These are phyloP conservation scores for Penicillium salamii DNA, from an alignment of 495 filamentous ascomycete genomes.

Conservation along the genomic window DNA sequence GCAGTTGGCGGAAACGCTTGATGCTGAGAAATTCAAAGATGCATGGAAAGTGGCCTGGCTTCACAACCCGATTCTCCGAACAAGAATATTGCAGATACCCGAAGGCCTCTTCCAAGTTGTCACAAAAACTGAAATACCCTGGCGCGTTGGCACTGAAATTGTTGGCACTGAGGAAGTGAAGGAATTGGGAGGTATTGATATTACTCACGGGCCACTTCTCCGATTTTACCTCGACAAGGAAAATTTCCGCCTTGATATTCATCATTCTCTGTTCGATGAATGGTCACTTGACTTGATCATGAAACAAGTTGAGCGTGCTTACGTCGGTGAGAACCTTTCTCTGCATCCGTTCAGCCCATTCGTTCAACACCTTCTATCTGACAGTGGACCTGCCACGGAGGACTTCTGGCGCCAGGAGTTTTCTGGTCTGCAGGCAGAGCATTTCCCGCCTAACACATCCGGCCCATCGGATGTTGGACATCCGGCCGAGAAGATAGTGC, in stretches of 20 bases:
- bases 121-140: neutral
- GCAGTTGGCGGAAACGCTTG: neutral
- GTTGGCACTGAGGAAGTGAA: neutral
- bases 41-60: neutral
- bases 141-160: neutral
- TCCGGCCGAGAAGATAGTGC: neutral
- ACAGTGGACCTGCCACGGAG: too few relatives aligned
- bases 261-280: neutral
- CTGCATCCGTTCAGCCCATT: neutral
- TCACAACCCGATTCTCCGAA: neutral
- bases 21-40: neutral
- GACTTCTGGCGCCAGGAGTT: slow-evolving; percentile 7
- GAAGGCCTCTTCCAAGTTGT: neutral
- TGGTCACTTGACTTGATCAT: neutral
- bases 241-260: neutral
- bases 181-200: neutral
- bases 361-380: neutral
- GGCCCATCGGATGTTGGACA: slow-evolving; percentile 18
- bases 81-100: neutral
- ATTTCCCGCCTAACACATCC: slow-evolving; percentile 10
- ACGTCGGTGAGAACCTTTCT: neutral
- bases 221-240: neutral
- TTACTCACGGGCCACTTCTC: neutral
- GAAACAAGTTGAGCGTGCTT: neutral
- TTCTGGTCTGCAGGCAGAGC: neutral